A percentile compares a stretch with the other conserved stretches of the same genome.
Evolutionary conservation across 2,329 filamentous ascomycete genomes (phyloP).

Genomic region (Fragosphaeria purpurea): DNA sequence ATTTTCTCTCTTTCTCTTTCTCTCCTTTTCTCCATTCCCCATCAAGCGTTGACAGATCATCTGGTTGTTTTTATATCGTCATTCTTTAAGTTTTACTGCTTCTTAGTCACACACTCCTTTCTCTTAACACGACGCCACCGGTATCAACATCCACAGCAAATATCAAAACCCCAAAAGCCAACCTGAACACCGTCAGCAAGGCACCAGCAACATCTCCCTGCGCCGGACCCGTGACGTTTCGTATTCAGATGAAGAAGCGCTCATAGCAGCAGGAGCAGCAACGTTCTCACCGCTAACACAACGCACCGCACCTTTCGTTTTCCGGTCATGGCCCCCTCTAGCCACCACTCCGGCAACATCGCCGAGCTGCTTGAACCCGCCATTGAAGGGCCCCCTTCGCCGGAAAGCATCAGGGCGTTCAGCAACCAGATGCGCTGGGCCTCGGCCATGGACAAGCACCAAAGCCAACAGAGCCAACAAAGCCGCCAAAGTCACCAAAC

Average conservation of each 20-base stretch:
- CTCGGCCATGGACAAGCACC: slow-evolving; percentile 37
- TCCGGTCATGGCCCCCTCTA: slow-evolving; percentile 4
- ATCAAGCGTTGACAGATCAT: not conserved
- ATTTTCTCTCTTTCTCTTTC: slow-evolving; percentile 1
- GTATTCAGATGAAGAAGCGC: not conserved
- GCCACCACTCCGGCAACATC: slow-evolving; percentile 14
- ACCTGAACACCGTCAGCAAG: not conserved
- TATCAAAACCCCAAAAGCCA: not conserved
- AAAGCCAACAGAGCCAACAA: slow-evolving; percentile 8
- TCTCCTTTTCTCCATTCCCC: slow-evolving; percentile 1
- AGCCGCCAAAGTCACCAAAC: slow-evolving; percentile 29
- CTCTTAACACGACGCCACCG: not conserved
- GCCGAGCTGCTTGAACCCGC: slow-evolving; percentile 45
- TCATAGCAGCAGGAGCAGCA: not conserved
- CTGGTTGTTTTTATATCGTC: slow-evolving; percentile 5
- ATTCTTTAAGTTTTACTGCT: slow-evolving; percentile 11
- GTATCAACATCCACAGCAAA: not conserved
- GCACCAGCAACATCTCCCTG: not conserved
- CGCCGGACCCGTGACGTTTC: no score
- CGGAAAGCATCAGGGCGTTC: slow-evolving; percentile 47
- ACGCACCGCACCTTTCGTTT: slow-evolving; percentile 2
- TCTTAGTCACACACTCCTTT: slow-evolving; percentile 2
- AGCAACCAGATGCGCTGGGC: slow-evolving; percentile 49
- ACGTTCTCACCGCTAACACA: not conserved
- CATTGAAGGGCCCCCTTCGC: slow-evolving; percentile 51